phyloP scores from a whole-genome alignment of 2,329 filamentous ascomycete genomes.

The Venturiaceae sp. region DNA sequence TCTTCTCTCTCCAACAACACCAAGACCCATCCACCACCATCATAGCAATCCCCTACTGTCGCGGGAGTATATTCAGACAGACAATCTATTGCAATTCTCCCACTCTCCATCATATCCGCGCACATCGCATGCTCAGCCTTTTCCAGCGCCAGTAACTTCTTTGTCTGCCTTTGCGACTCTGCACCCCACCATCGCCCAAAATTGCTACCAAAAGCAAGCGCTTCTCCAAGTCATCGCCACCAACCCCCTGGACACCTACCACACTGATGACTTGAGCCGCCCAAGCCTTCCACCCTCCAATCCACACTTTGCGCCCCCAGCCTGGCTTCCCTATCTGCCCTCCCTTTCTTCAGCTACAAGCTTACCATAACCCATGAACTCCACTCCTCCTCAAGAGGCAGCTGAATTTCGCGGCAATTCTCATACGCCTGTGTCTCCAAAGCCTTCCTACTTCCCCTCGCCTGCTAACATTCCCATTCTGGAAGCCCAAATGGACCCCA shows the following conservation, averaged over 20 bases:
- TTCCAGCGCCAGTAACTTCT: background rate
- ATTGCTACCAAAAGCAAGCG: background rate
- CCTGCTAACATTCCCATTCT: slow-evolving; percentile 61
- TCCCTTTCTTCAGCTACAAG: background rate
- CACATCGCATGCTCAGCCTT: background rate
- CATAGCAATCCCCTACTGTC: background rate
- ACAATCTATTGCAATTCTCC: background rate
- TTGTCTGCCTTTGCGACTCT: background rate
- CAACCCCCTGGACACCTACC: background rate
- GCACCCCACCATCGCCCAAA: background rate
- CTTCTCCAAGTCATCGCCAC: background rate
- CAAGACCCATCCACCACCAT: background rate
- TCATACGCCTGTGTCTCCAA: slow-evolving; percentile 61
- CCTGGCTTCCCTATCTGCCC: background rate
- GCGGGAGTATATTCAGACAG: background rate
- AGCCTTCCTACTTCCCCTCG: slow-evolving; percentile 58
- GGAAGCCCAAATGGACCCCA: slow-evolving; percentile 61
- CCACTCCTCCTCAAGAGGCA: slow-evolving; percentile 45
- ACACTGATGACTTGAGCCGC: slow-evolving; percentile 1
- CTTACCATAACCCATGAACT: slow-evolving; percentile 35
- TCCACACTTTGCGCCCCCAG: background rate
- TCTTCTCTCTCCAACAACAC: background rate
- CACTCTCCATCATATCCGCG: background rate
- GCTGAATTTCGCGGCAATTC: slow-evolving; percentile 54
- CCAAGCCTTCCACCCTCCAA: background rate